Evolutionary conservation across 2,329 filamentous ascomycete species (phyloP).

Genomic region (Alternaria solani): DNA sequence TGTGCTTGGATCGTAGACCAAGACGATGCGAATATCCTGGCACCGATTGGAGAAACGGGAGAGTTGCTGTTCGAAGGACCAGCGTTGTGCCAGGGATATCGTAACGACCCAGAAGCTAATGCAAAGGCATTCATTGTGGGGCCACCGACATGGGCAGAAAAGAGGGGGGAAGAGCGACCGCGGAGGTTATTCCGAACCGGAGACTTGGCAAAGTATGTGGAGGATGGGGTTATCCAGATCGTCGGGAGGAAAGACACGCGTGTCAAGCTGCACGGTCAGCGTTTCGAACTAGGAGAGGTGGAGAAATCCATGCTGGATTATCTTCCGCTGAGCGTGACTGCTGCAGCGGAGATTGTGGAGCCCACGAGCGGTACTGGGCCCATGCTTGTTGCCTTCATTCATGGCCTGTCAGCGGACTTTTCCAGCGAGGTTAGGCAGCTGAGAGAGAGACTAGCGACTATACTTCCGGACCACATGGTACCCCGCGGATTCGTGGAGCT

Average conservation of each 20-base stretch:
- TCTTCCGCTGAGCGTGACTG: background rate
- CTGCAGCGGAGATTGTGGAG: conserved; percentile 6
- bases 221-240: conserved; percentile 10
- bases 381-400: conserved; percentile 5
- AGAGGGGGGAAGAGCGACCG: conserved; percentile 3
- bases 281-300: conserved; percentile 8
- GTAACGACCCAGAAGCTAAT: conserved; percentile 2
- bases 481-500: conserved; percentile 11
- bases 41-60: conserved; percentile 6
- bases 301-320: conserved; percentile 3
- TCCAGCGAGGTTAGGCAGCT: conserved; percentile 1
- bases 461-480: conserved; percentile 6
- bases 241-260: conserved; percentile 8
- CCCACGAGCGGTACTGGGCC: conserved; percentile 1
- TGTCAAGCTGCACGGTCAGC: conserved; percentile 8
- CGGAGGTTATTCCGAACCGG: background rate
- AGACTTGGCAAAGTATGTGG: conserved; percentile 10
- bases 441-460: background rate
- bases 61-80: conserved; percentile 12
- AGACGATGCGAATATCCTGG: conserved; percentile 2
- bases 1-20: conserved; percentile 11
- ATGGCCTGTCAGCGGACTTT: background rate
- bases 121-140: conserved; percentile 3
- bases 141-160: background rate
- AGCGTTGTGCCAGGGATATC: conserved; percentile 6